Conservation (phyloP, 176 grass and related monocot genomes). For the Paspalum notatum region DNA sequence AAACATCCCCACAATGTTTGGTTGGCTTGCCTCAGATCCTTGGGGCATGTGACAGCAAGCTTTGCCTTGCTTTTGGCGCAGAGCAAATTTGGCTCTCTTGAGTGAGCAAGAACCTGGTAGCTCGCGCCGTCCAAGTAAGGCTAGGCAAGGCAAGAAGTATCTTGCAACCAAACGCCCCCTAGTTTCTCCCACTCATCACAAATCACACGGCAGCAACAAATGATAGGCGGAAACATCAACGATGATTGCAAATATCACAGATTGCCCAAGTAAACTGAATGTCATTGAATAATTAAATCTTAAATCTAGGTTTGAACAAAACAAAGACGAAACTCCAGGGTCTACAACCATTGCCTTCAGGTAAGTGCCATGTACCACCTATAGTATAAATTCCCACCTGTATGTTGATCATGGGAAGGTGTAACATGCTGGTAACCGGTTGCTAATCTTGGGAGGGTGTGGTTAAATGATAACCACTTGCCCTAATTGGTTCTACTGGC, state of each 20-base stretch:
- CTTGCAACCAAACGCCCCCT: no score
- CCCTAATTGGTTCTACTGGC: neutral
- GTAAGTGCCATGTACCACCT: constrained; percentile 52
- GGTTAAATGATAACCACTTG: constrained; percentile 16
- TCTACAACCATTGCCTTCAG: constrained; percentile 41
- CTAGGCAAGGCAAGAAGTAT: neutral
- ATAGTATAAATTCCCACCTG: constrained; percentile 49
- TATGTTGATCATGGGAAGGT: constrained; percentile 35
- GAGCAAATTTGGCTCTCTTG: no score
- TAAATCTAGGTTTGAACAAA: constrained; percentile 48
- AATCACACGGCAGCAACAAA: neutral
- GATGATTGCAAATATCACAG: neutral
- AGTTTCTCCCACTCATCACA: neutral
- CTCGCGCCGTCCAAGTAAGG: no score
- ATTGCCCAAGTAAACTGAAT: constrained; percentile 41
- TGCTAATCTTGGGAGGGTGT: constrained; percentile 12
- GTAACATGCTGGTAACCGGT: constrained; percentile 35
- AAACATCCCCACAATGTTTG: no score
- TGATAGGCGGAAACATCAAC: neutral
- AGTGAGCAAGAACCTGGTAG: no score
- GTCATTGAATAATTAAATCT: constrained; percentile 47
- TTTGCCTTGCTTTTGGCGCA: no score
- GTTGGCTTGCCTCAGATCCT: no score
- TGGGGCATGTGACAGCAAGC: no score
- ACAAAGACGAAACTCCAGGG: constrained; percentile 42